Evolutionary conservation across 176 grass and related monocot species (phyloP), one percentile per base, ranked within the genome.

Genomic region (Zea luxurians): DNA sequence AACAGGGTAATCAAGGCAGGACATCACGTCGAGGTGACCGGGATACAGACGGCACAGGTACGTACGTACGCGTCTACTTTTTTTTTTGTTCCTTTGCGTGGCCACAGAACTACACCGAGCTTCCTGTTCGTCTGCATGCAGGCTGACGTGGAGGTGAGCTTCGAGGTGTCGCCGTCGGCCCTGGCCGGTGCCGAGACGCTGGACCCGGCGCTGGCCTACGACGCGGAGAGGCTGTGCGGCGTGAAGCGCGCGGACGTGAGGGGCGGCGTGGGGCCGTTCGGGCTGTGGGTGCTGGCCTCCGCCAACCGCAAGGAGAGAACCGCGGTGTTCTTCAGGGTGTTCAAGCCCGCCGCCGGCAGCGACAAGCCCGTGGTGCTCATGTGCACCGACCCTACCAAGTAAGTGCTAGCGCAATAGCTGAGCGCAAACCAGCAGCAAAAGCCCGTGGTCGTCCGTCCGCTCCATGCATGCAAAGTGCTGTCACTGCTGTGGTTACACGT

Each of bases 241-340:
- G 15, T 5, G 42, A 91, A 74, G 61, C 85, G 86, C 2, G 86
- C 86, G 3, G 75, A 61, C 16, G 86, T 63, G 49, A 66, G 46
- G 53, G 91, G 93, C 71, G 86, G 89, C 49, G 86, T 91, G 3
- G 94, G 94, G 7, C 94, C 91, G n/a, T 97, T 97, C 72, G 94
- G 94, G 0, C 78, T 97, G 20, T 86, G 80, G 79, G 91, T 93
- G 71, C 74, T 93, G 10, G 86, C 91, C 13, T 89, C 94, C 1
- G 62, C 61, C 73, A 13, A 76, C 5, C 41, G 86, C 20, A 42
- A 85, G 70, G 91, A 93, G 82, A 86, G 67, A 20, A 97, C 91
- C 3, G 88, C 89, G 0, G 86, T 91, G 10, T 93, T 93, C 80
- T 97, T 97, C 85, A 88, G 87, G 57, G 76, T 93, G 12, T 91